Percentiles rank a stretch among this genome's conserved stretches.
phyloP scores from a whole-genome alignment of 2,329 filamentous ascomycete genomes.

The Aureobasidium sp. region DNA sequence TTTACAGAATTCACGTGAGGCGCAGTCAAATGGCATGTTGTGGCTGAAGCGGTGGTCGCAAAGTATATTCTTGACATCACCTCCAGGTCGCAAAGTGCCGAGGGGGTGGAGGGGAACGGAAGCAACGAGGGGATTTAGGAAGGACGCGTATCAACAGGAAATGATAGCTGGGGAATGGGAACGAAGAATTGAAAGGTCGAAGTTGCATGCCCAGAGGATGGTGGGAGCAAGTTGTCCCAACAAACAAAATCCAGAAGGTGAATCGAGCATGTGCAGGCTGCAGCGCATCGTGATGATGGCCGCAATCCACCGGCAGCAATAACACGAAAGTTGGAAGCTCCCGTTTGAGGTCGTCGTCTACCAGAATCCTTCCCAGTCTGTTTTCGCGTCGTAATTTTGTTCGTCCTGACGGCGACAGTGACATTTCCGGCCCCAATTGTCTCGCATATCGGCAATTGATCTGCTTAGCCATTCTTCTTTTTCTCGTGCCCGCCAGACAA shows the following conservation, averaged over 20 bases:
- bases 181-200: not conserved
- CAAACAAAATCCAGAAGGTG: not conserved
- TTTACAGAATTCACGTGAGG: not conserved
- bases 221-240: not conserved
- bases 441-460: not conserved
- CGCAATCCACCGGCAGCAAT: not conserved
- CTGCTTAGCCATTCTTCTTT: not conserved
- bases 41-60: not conserved
- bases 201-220: not conserved
- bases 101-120: not conserved
- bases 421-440: not conserved
- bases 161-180: not conserved
- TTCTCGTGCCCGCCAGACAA: not conserved
- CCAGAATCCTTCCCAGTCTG: not conserved
- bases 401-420: not conserved
- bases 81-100: not conserved
- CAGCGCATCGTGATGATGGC: not conserved
- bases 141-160: not conserved
- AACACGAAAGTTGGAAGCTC: not conserved
- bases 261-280: not conserved
- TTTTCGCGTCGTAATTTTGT: not conserved
- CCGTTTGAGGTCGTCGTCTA: not conserved
- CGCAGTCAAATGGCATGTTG: not conserved
- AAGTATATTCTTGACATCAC: conserved; percentile 4
- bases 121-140: not conserved